Base-by-base conservation (phyloP, 257 asterid species). In the Solanum gracilifrons region DNA sequence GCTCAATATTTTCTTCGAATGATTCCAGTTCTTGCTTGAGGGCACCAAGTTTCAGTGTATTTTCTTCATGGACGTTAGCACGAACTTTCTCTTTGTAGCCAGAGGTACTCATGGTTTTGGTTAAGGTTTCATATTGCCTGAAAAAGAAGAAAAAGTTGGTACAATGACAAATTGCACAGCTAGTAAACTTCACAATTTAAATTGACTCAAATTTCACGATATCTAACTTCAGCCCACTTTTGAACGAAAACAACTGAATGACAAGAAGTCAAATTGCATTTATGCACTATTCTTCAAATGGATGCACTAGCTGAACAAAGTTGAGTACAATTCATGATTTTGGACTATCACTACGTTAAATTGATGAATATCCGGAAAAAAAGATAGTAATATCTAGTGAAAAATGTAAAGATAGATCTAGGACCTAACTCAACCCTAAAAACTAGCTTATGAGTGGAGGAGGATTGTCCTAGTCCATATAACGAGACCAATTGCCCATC, bases 11-110 rank as follows among this genome's bases (percentile, higher is more conserved):
- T 88, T 95, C 95, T 92, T 92, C 89, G 32, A 95, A 86, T 0
- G 95, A 93, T 64, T 90, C 41, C 32, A 91, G 88, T 86, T 95
- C 98, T 85, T 92, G 91, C 92, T 93, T 58, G 11, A 95, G 88
- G 0, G 95, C 73, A 4, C 93, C 92, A 71, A 95, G 91, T 87
- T 94, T 95, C 1, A 86, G 88, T 72, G 87, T 94, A 55, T 97
- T 94, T 64, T 37, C 91, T 86, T 93, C 94, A 31, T 93, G 99
- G 62, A 95, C 89, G 20, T 89, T 89, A 20, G 85, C 88, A 0
- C 95, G 98, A 43, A 93, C 98, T 84, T 97, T 97, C 90, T 95
- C 99, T 87, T 92, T 90, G 87, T 95, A 95, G 16, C 98, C 94
- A 5, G 92, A 83, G 21, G 95, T 96, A 86, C 89, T 93, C 84